phyloP scores from a whole-genome alignment of 2,329 filamentous ascomycete genomes.

The Pezizomycotina sp. region DNA sequence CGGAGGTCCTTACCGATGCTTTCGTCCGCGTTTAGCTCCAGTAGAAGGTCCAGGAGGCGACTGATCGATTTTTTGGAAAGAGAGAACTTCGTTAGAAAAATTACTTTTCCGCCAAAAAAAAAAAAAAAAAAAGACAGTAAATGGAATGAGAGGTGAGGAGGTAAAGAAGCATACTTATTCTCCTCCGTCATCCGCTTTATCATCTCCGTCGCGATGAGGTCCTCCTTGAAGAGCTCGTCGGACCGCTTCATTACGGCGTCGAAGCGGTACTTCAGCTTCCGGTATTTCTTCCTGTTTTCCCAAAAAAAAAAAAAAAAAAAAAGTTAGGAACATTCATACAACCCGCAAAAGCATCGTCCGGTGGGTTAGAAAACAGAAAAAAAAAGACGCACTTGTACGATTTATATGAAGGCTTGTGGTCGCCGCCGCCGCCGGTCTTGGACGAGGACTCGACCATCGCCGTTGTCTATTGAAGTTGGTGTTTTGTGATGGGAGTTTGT shows the following conservation, averaged over 20 bases:
- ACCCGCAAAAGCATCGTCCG: conserved; percentile 28
- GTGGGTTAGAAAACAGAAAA: neutral
- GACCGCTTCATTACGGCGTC: conserved; percentile 63
- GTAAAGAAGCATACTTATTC: conserved; percentile 55
- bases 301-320: too few species aligned
- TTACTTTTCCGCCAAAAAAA: conserved; percentile 20
- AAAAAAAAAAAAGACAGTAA: conserved; percentile 8
- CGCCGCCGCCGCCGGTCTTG: conserved; percentile 22
- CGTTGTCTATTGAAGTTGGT: neutral
- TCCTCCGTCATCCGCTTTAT: conserved; percentile 74
- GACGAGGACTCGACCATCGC: conserved; percentile 20
- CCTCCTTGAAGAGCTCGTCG: conserved; percentile 64
- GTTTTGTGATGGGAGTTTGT: too few species aligned
- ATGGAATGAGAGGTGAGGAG: conserved; percentile 7
- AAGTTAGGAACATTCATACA: conserved; percentile 28
- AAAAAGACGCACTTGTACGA: conserved; percentile 28
- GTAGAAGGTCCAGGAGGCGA: conserved; percentile 70
- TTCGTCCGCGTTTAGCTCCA: conserved; percentile 72
- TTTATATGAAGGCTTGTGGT: conserved; percentile 27
- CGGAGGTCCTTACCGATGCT: conserved; percentile 61
- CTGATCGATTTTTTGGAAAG: conserved; percentile 33
- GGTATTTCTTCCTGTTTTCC: conserved; percentile 88
- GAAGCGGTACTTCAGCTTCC: conserved; percentile 69
- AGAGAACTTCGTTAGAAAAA: too few species aligned
- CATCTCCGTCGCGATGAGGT: conserved; percentile 63